Percentiles rank a stretch among this genome's conserved stretches.
These are phyloP conservation scores for Globisporangium canariense DNA, from an alignment of 352 stramenopile genomes.

Conservation along the genomic window DNA sequence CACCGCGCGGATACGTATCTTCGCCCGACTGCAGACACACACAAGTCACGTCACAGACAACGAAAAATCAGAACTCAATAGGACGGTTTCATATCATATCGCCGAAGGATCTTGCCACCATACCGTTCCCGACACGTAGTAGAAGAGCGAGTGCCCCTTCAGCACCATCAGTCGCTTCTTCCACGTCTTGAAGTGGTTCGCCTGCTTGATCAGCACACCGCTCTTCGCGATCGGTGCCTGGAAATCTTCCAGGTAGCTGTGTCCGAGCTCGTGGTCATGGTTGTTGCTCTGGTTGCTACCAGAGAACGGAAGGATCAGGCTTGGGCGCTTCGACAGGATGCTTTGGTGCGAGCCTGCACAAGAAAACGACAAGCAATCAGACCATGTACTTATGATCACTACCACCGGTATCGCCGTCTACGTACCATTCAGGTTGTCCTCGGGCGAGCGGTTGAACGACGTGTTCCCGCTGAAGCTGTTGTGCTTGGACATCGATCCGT, in stretches of 20 bases:
- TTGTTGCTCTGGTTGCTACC: conserved; percentile 17
- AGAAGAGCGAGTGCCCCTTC: conserved; percentile 84
- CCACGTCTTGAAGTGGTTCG: conserved; percentile 88
- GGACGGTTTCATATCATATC: conserved; percentile 8
- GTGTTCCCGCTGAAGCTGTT: conserved; percentile 74
- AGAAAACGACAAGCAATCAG: neutral
- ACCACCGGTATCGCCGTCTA: neutral
- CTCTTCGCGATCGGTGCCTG: conserved; percentile 81
- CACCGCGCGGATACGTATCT: conserved; percentile 78
- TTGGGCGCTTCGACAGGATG: conserved; percentile 68
- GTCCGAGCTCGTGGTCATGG: conserved; percentile 21
- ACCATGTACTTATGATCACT: neutral
- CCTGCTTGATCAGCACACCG: conserved; percentile 84
- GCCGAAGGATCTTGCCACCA: conserved; percentile 15
- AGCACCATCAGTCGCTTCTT: conserved; percentile 89
- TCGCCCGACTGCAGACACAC: conserved; percentile 56
- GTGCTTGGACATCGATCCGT: conserved; percentile 42
- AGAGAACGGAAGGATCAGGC: conserved; percentile 72
- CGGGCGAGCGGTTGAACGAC: conserved; percentile 49
- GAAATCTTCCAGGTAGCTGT: conserved; percentile 73
- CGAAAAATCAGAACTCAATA: conserved; percentile 12
- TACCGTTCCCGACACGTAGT: conserved; percentile 87
- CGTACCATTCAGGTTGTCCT: conserved; percentile 26
- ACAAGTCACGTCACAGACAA: conserved; percentile 2
- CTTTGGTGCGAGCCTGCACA: conserved; percentile 29